Evolutionary conservation across 257 asterid genomes (phyloP).

Genomic region (Schizonepeta tenuifolia): DNA sequence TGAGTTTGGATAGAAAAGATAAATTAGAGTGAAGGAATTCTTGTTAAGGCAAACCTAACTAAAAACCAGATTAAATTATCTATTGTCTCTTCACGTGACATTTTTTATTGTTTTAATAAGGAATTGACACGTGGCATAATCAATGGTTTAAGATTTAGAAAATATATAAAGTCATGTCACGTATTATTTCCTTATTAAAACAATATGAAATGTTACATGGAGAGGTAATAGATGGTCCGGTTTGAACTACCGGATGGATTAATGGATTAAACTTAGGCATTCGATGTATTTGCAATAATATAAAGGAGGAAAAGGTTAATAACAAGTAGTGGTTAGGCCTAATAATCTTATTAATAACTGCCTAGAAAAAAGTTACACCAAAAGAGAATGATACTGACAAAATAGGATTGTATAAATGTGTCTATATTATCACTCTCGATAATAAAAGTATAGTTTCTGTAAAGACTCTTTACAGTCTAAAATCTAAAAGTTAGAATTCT

Average conservation of each 20-base stretch:
- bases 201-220: too few relatives aligned
- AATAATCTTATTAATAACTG: background rate
- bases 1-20: background rate
- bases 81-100: too few relatives aligned
- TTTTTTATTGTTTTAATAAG: too few relatives aligned
- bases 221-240: too few relatives aligned
- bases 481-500: too few relatives aligned
- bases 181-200: too few relatives aligned
- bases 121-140: too few relatives aligned
- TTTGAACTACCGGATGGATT: too few relatives aligned
- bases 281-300: background rate
- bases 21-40: background rate
- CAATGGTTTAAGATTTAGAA: too few relatives aligned
- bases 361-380: background rate
- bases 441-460: background rate
- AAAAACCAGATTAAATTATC: too few relatives aligned
- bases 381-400: background rate
- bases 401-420: background rate
- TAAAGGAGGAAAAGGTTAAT: background rate
- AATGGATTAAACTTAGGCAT: background rate
- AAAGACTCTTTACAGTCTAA: background rate
- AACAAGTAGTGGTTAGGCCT: slow-evolving; percentile 1
- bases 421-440: too few relatives aligned
- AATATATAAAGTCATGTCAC: too few relatives aligned
- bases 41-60: slow-evolving; percentile 5